Conservation (phyloP, 139 green algal species). For the Pleodorina starrii region DNA sequence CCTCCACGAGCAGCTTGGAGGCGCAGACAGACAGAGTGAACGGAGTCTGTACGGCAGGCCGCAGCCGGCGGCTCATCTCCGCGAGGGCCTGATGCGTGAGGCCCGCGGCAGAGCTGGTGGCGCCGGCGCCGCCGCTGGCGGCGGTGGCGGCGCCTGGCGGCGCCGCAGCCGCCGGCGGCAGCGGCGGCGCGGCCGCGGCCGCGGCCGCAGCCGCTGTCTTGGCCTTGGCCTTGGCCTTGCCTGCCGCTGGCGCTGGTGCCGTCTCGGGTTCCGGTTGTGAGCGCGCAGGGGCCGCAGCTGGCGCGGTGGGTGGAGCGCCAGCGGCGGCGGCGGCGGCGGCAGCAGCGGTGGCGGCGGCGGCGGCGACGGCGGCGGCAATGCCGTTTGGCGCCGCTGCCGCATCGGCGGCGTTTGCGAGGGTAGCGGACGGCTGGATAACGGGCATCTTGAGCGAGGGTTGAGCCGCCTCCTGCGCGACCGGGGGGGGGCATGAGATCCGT, state of each 20-base stretch:
- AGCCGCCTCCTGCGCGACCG: background rate
- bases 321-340: too few species aligned
- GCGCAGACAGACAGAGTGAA: background rate
- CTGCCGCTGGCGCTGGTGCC: background rate
- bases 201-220: background rate
- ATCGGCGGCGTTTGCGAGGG: background rate
- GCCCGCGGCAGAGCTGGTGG: background rate
- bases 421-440: background rate
- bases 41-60: conserved; percentile 9
- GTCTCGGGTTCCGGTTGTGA: too few species aligned
- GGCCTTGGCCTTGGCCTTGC: background rate
- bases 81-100: background rate
- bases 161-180: background rate
- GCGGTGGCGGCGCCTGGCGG: background rate
- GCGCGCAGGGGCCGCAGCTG: background rate
- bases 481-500: too few species aligned
- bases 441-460: background rate
- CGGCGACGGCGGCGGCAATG: too few species aligned
- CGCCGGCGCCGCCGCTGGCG: background rate
- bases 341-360: background rate
- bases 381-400: too few species aligned
- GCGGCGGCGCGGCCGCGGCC: background rate
- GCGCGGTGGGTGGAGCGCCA: background rate
- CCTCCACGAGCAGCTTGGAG: background rate
- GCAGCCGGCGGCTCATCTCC: background rate